Conservation (phyloP, 2,329 filamentous ascomycete genomes). For the Annulohypoxylon truncatum region DNA sequence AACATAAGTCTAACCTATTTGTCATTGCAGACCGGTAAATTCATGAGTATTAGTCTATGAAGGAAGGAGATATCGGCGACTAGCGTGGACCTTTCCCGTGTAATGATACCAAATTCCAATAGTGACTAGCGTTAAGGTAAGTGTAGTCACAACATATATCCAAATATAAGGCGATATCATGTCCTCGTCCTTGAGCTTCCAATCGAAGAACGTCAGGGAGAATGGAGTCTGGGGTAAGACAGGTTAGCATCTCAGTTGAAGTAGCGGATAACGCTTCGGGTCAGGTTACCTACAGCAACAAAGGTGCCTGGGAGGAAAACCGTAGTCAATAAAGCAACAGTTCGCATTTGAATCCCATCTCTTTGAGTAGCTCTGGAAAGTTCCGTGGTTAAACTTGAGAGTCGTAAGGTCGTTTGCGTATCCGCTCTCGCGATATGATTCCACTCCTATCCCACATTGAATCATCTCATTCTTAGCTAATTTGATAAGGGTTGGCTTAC, state of each 20-base stretch:
- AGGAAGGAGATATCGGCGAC: not conserved
- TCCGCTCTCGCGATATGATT: conserved; percentile 12
- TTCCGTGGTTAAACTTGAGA: conserved; percentile 30
- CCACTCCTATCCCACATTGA: conserved; percentile 5
- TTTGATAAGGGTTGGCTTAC: conserved; percentile 39
- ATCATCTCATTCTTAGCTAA: not conserved
- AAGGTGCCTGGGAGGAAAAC: conserved; percentile 36
- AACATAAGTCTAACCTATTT: no score
- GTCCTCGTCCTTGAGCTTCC: conserved; percentile 11
- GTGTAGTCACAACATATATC: conserved; percentile 26
- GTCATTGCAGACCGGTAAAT: no score
- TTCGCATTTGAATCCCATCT: conserved; percentile 47
- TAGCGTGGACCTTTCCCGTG: conserved; percentile 44
- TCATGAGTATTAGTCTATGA: no score
- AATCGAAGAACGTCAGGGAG: conserved; percentile 38
- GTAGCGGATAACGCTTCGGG: not conserved
- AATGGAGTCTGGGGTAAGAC: conserved; percentile 29
- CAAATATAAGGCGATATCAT: conserved; percentile 24
- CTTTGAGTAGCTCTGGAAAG: conserved; percentile 41
- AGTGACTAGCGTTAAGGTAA: conserved; percentile 1
- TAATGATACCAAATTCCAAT: not conserved
- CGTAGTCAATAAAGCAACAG: conserved; percentile 39
- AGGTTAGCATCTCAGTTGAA: not conserved
- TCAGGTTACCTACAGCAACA: conserved; percentile 21
- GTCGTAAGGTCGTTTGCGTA: not conserved